Evolutionary conservation across 2,329 filamentous ascomycete genomes (phyloP), one percentile per base, ranked within the genome.

Genomic region (Arthroderma sp.): DNA sequence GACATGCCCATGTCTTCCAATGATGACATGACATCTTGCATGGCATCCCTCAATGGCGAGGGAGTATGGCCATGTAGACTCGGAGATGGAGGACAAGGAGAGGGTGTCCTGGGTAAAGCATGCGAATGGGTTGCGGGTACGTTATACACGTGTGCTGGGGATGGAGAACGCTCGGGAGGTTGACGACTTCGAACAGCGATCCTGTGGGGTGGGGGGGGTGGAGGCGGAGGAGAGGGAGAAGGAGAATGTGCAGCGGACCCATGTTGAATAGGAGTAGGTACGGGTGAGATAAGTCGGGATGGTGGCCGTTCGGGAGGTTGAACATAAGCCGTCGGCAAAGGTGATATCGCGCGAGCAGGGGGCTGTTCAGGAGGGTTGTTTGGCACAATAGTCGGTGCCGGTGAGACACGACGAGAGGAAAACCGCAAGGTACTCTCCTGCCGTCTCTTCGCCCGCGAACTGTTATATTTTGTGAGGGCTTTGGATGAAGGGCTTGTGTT

Each of bases 11-110:
- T 85, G 48, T 88, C 87, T 58, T 94, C 82, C 37, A 98, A 66
- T 45, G 91, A 93, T 52, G 91, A 86, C 78, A 96, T 95, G 3
- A 98, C 88, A 62, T 93, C 89, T 58, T 96, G 89, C 87, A 98
- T 98, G 1, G 91, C 91, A 61, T 88, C 86, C 48, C 91, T 76
- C 3, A 98, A 68, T 0, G 91, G 91, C 2, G 91, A 96, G 1
- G 91, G 91, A 0, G 91, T 98, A 60, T 85, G 69, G 1, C 78
- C 79, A 38, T 73, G 76, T 34, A 70, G 68, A 38, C 72, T 77
- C 1, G 83, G 79, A 4, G 86, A 87, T 3, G 78, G 62, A 7
- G 63, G 60, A 9, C 56, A 60, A 6, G 71, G 69, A 6, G 74
- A 76, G 5, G 70, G 68, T 6, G 66, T 69, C 51, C 72, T 60